Evolutionary conservation across 1,284 basidiomycete genomes (phyloP).

Genomic region (Stygiomarasmius scandens): DNA sequence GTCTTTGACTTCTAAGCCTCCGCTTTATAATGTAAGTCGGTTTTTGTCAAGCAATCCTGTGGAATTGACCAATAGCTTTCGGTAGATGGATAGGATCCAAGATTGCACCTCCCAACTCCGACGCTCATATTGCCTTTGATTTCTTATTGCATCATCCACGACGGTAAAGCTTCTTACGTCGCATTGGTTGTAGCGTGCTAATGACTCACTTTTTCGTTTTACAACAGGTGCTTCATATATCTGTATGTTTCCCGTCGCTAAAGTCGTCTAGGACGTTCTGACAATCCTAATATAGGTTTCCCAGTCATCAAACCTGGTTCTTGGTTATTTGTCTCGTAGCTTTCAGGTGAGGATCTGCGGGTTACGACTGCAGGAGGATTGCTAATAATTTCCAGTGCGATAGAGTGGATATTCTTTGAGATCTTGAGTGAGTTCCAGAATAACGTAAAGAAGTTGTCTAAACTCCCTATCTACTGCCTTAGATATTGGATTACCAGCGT

Average conservation of each 20-base stretch:
- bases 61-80: neutral
- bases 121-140: constrained; percentile 61
- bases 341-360: constrained; percentile 42
- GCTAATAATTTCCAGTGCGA: constrained; percentile 30
- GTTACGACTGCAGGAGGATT: constrained; percentile 14
- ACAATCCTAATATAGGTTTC: constrained; percentile 45
- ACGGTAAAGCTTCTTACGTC: no score
- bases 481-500: constrained; percentile 44
- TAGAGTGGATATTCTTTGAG: constrained; percentile 58
- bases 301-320: constrained; percentile 84
- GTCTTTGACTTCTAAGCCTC: constrained; percentile 29
- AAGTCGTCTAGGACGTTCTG: neutral
- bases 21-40: constrained; percentile 40
- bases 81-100: constrained; percentile 53
- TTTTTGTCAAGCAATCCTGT: neutral
- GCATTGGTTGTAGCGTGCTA: neutral
- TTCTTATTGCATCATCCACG: constrained; percentile 86
- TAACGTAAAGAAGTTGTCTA: neutral
- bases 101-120: constrained; percentile 48
- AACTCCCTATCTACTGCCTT: neutral
- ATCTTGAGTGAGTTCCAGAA: constrained; percentile 42
- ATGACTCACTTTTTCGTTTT: neutral
- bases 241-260: constrained; percentile 43
- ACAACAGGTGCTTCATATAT: constrained; percentile 74
- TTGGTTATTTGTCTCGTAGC: constrained; percentile 52